Evolutionary conservation across 805 yeast species (phyloP).

Genomic region (Myxozyma neotropica): DNA sequence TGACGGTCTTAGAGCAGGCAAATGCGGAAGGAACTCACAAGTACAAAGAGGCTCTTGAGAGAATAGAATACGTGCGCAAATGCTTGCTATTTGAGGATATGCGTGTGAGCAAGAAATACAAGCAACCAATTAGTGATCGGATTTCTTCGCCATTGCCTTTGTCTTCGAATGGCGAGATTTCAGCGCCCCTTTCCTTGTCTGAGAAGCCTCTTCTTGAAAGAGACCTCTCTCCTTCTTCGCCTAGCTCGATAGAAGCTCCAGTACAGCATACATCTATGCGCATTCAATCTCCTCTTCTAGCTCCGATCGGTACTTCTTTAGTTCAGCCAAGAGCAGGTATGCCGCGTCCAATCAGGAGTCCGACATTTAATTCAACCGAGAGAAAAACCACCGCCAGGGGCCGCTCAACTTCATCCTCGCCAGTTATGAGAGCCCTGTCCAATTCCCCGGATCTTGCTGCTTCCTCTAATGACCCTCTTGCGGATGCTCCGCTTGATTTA

Average conservation of each 20-base stretch:
- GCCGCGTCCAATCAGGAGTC: neutral
- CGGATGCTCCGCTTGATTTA: neutral
- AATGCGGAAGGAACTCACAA: neutral
- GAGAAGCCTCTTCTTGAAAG: neutral
- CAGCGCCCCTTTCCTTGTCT: too few relatives aligned
- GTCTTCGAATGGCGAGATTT: neutral
- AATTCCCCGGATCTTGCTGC: neutral
- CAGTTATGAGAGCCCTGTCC: neutral
- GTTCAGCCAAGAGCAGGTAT: slow-evolving; percentile 2
- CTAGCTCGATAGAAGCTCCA: neutral
- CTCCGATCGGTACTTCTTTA: neutral
- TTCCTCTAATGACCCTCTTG: slow-evolving; percentile 3
- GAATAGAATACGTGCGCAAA: slow-evolving; percentile 25
- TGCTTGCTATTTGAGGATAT: slow-evolving; percentile 30
- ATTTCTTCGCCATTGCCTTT: neutral
- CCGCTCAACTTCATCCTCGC: neutral
- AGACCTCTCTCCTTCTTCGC: too few relatives aligned
- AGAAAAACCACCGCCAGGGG: neutral
- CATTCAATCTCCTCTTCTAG: neutral
- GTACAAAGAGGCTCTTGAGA: slow-evolving; percentile 16
- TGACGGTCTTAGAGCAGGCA: neutral
- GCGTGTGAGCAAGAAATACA: slow-evolving; percentile 11
- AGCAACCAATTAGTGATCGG: neutral
- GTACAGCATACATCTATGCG: neutral
- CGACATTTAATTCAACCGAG: neutral